phyloP scores from a whole-genome alignment of 2,329 filamentous ascomycete species.

The Verticillium tricorpus region DNA sequence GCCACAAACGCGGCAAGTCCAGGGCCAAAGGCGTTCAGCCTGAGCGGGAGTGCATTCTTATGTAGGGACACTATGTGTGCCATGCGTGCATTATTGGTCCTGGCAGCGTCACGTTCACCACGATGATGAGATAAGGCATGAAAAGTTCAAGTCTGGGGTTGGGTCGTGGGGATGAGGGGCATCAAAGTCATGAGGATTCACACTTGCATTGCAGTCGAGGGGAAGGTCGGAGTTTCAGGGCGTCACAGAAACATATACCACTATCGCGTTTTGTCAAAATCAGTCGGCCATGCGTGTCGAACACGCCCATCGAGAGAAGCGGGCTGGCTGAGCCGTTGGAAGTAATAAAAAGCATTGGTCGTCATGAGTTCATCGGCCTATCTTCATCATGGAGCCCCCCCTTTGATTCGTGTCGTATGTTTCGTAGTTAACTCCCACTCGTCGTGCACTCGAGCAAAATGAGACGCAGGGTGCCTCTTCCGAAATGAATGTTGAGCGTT shows the following conservation, averaged over 20 bases:
- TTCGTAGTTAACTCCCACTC: background rate
- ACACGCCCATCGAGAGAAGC: background rate
- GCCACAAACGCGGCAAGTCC: conserved; percentile 30
- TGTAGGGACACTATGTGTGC: conserved; percentile 25
- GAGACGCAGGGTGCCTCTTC: no score
- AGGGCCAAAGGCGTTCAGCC: conserved; percentile 27
- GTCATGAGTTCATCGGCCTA: background rate
- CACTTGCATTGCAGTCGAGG: background rate
- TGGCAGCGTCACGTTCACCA: background rate
- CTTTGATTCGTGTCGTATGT: background rate
- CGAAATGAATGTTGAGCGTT: background rate
- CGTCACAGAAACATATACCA: background rate
- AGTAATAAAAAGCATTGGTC: background rate
- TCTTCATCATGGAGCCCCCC: background rate
- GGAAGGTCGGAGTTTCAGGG: background rate
- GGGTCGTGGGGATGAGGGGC: no score
- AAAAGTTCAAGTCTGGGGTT: background rate
- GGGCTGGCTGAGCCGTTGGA: background rate
- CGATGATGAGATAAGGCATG: background rate
- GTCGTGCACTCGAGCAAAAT: background rate
- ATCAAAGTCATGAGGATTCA: background rate
- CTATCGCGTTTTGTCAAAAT: background rate
- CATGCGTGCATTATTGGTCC: background rate
- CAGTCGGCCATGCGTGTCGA: background rate
- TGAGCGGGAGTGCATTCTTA: conserved; percentile 44